Percentiles rank a stretch among this genome's conserved stretches.
Conservation (phyloP, 2,329 filamentous ascomycete species). For the Claviceps africana region DNA sequence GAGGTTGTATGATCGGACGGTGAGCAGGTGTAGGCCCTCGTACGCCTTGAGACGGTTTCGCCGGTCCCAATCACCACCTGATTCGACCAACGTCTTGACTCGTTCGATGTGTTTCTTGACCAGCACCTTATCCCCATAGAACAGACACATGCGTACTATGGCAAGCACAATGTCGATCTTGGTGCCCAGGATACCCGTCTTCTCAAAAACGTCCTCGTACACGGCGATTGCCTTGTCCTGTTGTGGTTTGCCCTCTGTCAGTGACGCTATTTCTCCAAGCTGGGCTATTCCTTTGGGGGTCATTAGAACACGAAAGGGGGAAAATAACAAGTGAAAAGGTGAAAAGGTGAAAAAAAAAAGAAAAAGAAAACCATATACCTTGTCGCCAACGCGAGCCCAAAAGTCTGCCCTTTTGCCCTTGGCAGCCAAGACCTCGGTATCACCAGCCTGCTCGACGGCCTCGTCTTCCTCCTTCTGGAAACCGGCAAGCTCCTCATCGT, state of each 20-base stretch:
- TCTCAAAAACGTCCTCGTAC: conserved; percentile 88
- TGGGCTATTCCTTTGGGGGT: not conserved
- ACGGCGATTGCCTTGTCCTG: conserved; percentile 88
- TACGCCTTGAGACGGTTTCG: conserved; percentile 98
- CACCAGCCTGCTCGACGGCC: conserved; percentile 86
- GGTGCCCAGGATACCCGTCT: conserved; percentile 89
- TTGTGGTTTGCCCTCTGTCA: not conserved
- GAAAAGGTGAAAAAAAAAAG: not conserved
- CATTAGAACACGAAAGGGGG: not conserved
- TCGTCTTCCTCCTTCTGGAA: conserved; percentile 85
- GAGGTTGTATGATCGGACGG: conserved; percentile 76
- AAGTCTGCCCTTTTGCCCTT: conserved; percentile 92
- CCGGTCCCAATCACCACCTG: conserved; percentile 95
- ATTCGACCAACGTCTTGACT: conserved; percentile 79
- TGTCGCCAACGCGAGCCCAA: conserved; percentile 90
- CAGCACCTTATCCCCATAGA: conserved; percentile 84
- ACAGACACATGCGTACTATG: conserved; percentile 88
- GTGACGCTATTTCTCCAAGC: not conserved
- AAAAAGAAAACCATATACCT: conserved; percentile 39
- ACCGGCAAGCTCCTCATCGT: conserved; percentile 61
- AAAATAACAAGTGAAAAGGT: too few relatives aligned
- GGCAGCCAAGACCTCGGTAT: conserved; percentile 86
- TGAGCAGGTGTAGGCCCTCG: conserved; percentile 85
- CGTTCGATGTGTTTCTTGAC: conserved; percentile 92
- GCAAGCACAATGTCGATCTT: conserved; percentile 96